phyloP scores from a whole-genome alignment of 768 basidiomycete species.

The Serendipita vermifera region DNA sequence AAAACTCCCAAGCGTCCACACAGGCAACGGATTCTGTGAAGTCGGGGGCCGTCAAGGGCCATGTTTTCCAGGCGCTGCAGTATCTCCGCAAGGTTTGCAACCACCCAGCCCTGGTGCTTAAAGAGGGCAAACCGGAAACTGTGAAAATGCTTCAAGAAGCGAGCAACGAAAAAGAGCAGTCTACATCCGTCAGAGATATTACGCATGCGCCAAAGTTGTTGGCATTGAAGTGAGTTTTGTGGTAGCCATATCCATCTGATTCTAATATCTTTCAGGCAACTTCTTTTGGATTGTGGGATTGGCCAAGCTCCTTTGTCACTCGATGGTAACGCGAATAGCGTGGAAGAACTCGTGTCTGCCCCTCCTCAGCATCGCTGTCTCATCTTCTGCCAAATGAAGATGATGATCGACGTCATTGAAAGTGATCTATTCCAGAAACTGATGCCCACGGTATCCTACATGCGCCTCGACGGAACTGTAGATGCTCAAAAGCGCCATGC shows the following conservation, averaged over 20 bases:
- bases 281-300: slow-evolving; percentile 88
- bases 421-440: slow-evolving; percentile 76
- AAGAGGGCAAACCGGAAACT: slow-evolving; percentile 49
- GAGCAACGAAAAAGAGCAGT: slow-evolving; percentile 29
- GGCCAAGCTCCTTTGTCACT: slow-evolving; percentile 46
- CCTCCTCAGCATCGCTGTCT: slow-evolving; percentile 95
- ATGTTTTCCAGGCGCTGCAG: slow-evolving; percentile 94
- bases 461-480: slow-evolving; percentile 90
- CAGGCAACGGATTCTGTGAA: slow-evolving; percentile 55
- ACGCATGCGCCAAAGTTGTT: slow-evolving; percentile 88
- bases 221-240: slow-evolving; percentile 59
- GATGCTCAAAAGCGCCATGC: slow-evolving; percentile 92
- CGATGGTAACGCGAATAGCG: slow-evolving; percentile 41
- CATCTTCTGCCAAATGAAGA: slow-evolving; percentile 98
- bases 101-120: slow-evolving; percentile 85
- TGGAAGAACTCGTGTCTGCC: slow-evolving; percentile 29
- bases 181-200: slow-evolving; percentile 53
- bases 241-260: background rate
- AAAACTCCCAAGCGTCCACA: slow-evolving; percentile 55
- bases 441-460: slow-evolving; percentile 96
- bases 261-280: slow-evolving; percentile 46
- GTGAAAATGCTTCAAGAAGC: slow-evolving; percentile 44
- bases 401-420: slow-evolving; percentile 97
- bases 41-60: slow-evolving; percentile 45
- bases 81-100: slow-evolving; percentile 97